Evolutionary conservation across 164 flowering plant genomes (phyloP), one percentile per base, ranked within the genome.

Genomic region (Vitis vinifera): DNA sequence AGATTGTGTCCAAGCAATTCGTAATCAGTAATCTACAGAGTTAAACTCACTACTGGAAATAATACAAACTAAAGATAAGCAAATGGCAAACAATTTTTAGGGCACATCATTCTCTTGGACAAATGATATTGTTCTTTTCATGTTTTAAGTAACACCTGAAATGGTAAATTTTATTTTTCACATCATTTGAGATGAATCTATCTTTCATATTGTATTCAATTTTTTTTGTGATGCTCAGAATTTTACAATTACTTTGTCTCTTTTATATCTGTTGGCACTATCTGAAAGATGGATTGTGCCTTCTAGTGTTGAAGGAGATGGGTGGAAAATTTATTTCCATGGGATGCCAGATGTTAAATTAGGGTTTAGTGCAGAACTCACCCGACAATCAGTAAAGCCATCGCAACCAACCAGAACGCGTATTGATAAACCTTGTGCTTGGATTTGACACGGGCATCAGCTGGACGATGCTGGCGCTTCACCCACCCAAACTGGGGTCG

Each of bases 401-500:
- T n/a, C 31, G 92, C 78, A 15, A 80, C 66, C 63, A 84, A 3
- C 72, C 75, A 82, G 29, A 87, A 62, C 44, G 79, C 79, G n/a
- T 86, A 88, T 65, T 93, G 97, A 73, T 86, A 87, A 16, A 68
- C 68, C 72, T 80, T 89, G 78, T 88, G 69, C 76, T 88, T 93
- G 49, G 92, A 83, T 75, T 75, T 78, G 27, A 70, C 79, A 70
- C 72, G 86, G 59, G 79, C 82, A 69, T 66, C 79, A 48, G 82
- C 73, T 12, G 88, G 88, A 65, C 84, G 86, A 68, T 75, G 78
- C 7, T 60, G 77, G 49, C 84, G 78, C 67, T 83, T 89, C 56
- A 77, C 65, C 97, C 97, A 92, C 17, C 93, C 91, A 71, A 81
- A 85, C 65, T 87, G 97, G 10, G 98, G 98, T 3, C 91, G 92